Conservation (phyloP, 805 yeast species). For the Candida ortonii region DNA sequence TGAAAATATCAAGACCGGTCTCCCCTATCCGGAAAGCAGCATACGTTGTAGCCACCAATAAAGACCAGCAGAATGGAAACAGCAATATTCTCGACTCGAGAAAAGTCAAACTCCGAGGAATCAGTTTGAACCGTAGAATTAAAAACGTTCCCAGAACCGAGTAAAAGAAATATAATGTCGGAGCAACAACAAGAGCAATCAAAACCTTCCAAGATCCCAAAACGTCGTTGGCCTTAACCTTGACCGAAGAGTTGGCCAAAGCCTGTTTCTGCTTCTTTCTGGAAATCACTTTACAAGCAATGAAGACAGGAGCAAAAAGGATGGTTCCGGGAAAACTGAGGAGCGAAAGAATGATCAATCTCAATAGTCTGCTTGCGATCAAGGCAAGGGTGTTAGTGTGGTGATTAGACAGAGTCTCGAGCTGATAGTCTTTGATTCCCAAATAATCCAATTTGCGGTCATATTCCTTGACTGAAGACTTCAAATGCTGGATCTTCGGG, state of each 20-base stretch:
- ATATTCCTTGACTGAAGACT: conserved; percentile 62
- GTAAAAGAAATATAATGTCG: conserved; percentile 75
- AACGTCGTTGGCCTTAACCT: conserved; percentile 87
- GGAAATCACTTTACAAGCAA: conserved; percentile 71
- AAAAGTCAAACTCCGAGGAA: conserved; percentile 13
- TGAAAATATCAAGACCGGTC: conserved; percentile 85
- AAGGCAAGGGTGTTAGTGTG: conserved; percentile 48
- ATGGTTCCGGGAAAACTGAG: conserved; percentile 84
- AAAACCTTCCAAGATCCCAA: conserved; percentile 95
- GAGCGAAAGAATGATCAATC: conserved; percentile 51
- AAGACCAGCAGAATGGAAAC: conserved; percentile 51
- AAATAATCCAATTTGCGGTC: conserved; percentile 61
- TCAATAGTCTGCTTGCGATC: conserved; percentile 53
- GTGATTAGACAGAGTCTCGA: conserved; percentile 51
- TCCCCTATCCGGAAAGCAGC: conserved; percentile 90
- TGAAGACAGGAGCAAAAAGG: conserved; percentile 84
- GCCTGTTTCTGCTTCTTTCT: conserved; percentile 71
- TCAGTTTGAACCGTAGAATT: conserved; percentile 17
- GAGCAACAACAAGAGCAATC: conserved; percentile 84
- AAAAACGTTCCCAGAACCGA: conserved; percentile 53
- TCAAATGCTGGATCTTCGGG: conserved; percentile 62
- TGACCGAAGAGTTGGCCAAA: conserved; percentile 80
- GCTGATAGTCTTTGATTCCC: conserved; percentile 71
- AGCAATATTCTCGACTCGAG: conserved; percentile 27
- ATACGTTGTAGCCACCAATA: conserved; percentile 73